Percentiles rank a stretch among this genome's conserved stretches.
These are phyloP conservation scores for Suillus occidentalis DNA, from an alignment of 768 basidiomycete species.

Conservation along the genomic window DNA sequence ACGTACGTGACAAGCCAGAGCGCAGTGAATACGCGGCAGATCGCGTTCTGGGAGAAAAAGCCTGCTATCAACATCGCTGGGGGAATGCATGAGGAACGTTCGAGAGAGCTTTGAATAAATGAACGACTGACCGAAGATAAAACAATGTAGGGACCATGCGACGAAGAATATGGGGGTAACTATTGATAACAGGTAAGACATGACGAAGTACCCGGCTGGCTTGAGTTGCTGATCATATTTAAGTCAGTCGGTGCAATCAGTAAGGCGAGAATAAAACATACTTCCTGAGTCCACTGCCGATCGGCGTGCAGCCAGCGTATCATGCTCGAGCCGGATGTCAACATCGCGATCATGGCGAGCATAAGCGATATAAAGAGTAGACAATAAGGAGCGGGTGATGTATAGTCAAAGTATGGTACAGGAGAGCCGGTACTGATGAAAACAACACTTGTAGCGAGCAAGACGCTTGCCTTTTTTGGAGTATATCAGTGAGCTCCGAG, in stretches of 20 bases:
- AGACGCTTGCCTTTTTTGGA: background rate
- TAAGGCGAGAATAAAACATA: background rate
- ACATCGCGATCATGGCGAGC: background rate
- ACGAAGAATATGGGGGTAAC: background rate
- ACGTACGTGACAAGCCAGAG: background rate
- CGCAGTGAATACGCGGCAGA: background rate
- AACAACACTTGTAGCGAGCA: background rate
- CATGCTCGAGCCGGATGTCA: background rate
- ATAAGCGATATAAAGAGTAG: background rate
- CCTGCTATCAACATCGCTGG: background rate
- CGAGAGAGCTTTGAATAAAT: background rate
- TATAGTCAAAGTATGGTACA: background rate
- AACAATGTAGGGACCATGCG: background rate
- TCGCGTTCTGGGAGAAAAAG: background rate
- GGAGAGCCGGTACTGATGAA: background rate
- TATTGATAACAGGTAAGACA: background rate
- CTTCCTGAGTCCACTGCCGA: background rate
- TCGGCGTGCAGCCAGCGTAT: background rate
- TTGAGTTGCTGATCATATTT: background rate
- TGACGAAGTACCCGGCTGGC: background rate
- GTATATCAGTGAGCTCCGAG: background rate
- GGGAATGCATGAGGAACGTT: background rate
- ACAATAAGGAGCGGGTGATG: background rate
- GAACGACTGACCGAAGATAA: background rate
- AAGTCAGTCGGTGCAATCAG: background rate